Percentiles rank a stretch among this genome's conserved stretches.
phyloP scores from a whole-genome alignment of 805 yeast genomes.

The Saturnispora diversa region DNA sequence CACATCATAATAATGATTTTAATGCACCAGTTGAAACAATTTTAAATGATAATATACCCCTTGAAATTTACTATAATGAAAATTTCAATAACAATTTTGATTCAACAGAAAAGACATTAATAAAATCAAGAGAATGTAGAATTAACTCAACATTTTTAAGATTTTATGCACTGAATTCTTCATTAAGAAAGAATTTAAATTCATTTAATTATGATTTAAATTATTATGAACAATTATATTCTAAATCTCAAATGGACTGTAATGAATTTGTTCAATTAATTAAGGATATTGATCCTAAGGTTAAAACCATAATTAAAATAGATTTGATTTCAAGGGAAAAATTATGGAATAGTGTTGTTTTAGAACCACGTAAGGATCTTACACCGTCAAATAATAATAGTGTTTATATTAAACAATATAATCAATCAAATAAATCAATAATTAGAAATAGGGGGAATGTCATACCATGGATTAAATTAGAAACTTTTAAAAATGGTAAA shows the following conservation, averaged over 20 bases:
- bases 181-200: constrained; percentile 27
- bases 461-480: constrained; percentile 25
- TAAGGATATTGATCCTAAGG: constrained; percentile 11
- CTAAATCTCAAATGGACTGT: constrained; percentile 19
- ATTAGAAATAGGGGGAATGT: constrained; percentile 23
- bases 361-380: constrained; percentile 45
- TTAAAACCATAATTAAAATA: constrained; percentile 25
- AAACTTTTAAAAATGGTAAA: constrained; percentile 17
- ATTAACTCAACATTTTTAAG: constrained; percentile 42
- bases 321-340: constrained; percentile 40
- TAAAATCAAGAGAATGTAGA: constrained; percentile 38
- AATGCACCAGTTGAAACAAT: not conserved
- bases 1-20: no score
- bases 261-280: constrained; percentile 23
- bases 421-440: constrained; percentile 6
- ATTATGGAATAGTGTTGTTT: constrained; percentile 45
- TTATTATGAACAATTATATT: constrained; percentile 22
- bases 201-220: constrained; percentile 31
- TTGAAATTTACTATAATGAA: not conserved
- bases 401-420: constrained; percentile 13
- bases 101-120: not conserved
- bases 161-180: constrained; percentile 42
- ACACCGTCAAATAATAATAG: constrained; percentile 1
- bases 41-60: constrained; percentile 5
- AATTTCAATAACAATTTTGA: not conserved